These are phyloP conservation scores for Dryas octopetala DNA, from an alignment of 306 rosid species.

Conservation along the genomic window DNA sequence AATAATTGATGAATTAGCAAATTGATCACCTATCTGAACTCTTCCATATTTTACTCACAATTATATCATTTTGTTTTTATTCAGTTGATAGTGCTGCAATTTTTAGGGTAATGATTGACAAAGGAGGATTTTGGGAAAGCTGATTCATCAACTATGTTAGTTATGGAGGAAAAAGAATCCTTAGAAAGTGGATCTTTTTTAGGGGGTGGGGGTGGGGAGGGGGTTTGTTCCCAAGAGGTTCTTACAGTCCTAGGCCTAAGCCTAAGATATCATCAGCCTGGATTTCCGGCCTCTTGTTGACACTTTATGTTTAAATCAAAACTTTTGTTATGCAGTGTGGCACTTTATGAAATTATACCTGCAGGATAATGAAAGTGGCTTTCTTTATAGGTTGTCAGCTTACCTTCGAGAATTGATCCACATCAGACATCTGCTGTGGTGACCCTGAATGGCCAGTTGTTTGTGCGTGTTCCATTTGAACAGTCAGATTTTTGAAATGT, in stretches of 20 bases:
- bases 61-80: not conserved
- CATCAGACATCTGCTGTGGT: conserved; percentile 82
- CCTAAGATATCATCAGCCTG: not conserved
- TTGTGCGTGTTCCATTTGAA: conserved; percentile 74
- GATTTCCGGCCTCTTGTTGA: not conserved
- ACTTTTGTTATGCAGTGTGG: not conserved
- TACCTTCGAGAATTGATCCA: conserved; percentile 75
- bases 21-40: not conserved
- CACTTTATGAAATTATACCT: not conserved
- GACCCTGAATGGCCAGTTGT: conserved; percentile 73
- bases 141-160: not conserved
- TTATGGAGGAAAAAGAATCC: not conserved
- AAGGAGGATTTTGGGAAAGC: no score
- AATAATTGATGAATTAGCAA: not conserved
- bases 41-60: not conserved
- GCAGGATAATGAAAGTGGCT: conserved; percentile 8
- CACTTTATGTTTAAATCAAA: conserved; percentile 3
- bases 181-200: not conserved
- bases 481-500: conserved; percentile 46
- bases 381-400: conserved; percentile 57
- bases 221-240: not conserved
- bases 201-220: not conserved
- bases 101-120: not conserved
- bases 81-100: not conserved
- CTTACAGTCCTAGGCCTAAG: not conserved